Conservation (phyloP, 495 filamentous ascomycete genomes). For the Darksidea phi region DNA sequence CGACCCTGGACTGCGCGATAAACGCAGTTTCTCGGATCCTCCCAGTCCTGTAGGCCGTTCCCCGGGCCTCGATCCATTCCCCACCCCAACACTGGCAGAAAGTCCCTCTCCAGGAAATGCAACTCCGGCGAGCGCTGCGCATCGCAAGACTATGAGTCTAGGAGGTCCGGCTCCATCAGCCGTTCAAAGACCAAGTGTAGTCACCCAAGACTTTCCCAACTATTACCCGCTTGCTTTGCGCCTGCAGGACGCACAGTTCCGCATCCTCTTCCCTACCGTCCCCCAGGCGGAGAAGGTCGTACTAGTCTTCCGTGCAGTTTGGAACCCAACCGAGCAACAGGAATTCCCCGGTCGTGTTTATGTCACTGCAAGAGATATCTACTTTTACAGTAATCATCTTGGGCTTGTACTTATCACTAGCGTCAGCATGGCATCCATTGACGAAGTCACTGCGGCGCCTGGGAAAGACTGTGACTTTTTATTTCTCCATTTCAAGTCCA, state of each 20-base stretch:
- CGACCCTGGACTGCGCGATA: conserved; percentile 37
- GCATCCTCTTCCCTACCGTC: conserved; percentile 82
- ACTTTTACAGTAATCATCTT: conserved; percentile 93
- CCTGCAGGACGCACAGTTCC: conserved; percentile 89
- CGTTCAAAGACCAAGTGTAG: conserved; percentile 45
- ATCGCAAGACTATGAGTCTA: conserved; percentile 80
- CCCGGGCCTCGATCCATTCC: conserved; percentile 12
- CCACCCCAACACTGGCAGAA: conserved; percentile 2
- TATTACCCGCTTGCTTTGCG: conserved; percentile 81
- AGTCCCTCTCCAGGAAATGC: conserved; percentile 9
- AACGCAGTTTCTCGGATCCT: conserved; percentile 24
- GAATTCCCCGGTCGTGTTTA: conserved; percentile 86
- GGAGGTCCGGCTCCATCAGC: conserved; percentile 45
- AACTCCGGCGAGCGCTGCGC: conserved; percentile 38
- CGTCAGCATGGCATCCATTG: conserved; percentile 68
- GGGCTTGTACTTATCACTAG: conserved; percentile 84
- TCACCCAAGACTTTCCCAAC: conserved; percentile 63
- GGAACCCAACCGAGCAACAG: conserved; percentile 74
- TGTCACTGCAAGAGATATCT: conserved; percentile 79
- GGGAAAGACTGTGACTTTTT: conserved; percentile 92
- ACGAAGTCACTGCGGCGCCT: conserved; percentile 84
- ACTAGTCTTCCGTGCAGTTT: conserved; percentile 71
- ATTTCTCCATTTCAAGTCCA: conserved; percentile 75
- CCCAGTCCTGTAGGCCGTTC: conserved; percentile 26
- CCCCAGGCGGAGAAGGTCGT: conserved; percentile 72